These are phyloP conservation scores for Agaricus blazei DNA, from an alignment of 768 basidiomycete species.

Conservation along the genomic window DNA sequence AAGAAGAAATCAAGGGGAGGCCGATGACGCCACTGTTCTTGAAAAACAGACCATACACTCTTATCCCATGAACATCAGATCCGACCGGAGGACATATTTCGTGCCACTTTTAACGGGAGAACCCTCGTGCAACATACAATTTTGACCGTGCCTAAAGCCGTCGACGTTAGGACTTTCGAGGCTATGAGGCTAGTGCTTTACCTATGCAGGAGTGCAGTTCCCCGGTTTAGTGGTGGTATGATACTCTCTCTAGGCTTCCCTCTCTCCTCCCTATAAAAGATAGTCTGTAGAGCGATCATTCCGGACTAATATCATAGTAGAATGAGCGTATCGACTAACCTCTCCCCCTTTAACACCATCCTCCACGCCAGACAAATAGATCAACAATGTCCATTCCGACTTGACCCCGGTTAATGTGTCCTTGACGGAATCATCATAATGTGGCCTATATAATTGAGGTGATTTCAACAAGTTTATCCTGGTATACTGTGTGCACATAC, in stretches of 20 bases:
- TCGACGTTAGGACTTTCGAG: neutral
- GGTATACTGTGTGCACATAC: constrained; percentile 18
- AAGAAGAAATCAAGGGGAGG: constrained; percentile 51
- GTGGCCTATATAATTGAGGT: constrained; percentile 32
- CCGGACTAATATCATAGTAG: neutral
- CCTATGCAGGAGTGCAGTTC: constrained; percentile 66
- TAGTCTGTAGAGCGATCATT: constrained; percentile 37
- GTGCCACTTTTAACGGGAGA: constrained; percentile 52
- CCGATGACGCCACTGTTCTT: constrained; percentile 19
- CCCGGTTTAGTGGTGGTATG: constrained; percentile 49
- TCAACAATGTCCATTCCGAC: constrained; percentile 74
- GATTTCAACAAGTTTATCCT: neutral
- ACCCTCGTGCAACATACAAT: constrained; percentile 72
- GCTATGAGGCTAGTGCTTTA: constrained; percentile 16
- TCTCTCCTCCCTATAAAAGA: constrained; percentile 60
- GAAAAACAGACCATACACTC: neutral
- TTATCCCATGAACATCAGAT: constrained; percentile 60
- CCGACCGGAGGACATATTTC: constrained; percentile 72
- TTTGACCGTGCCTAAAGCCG: constrained; percentile 56
- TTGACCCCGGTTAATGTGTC: constrained; percentile 54
- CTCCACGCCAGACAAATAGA: constrained; percentile 68
- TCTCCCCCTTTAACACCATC: constrained; percentile 74
- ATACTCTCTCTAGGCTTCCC: constrained; percentile 45
- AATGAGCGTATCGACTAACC: constrained; percentile 25
- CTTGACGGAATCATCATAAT: constrained; percentile 70